These are phyloP conservation scores for Aspergillus fischeri DNA, from an alignment of 2,329 filamentous ascomycete species.

Conservation along the genomic window DNA sequence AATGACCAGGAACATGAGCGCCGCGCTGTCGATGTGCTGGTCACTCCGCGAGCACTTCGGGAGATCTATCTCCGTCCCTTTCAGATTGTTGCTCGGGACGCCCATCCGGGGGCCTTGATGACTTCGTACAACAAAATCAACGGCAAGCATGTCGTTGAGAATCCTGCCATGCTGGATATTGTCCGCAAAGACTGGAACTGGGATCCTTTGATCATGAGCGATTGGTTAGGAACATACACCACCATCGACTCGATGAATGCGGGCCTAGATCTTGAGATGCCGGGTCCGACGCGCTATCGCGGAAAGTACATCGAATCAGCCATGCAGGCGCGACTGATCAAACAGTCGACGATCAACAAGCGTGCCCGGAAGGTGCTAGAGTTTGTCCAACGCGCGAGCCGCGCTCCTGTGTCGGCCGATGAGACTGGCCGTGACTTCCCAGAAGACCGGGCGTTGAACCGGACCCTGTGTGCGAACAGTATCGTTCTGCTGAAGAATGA, in stretches of 20 bases:
- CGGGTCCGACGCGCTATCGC: constrained; percentile 15
- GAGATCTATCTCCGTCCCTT: constrained; percentile 59
- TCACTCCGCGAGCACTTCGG: constrained; percentile 47
- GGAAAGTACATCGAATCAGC: constrained; percentile 34
- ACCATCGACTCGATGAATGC: constrained; percentile 19
- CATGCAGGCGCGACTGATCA: constrained; percentile 25
- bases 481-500: constrained; percentile 21
- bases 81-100: constrained; percentile 51
- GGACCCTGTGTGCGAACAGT: constrained; percentile 10
- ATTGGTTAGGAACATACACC: constrained; percentile 25
- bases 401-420: constrained; percentile 7
- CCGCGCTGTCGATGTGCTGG: constrained; percentile 25
- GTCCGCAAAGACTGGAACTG: constrained; percentile 33
- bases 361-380: constrained; percentile 30
- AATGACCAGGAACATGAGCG: constrained; percentile 34
- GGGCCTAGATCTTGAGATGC: constrained; percentile 26
- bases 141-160: constrained; percentile 36
- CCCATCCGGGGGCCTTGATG: constrained; percentile 51
- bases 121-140: constrained; percentile 51
- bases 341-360: constrained; percentile 22
- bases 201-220: constrained; percentile 32
- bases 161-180: constrained; percentile 23
- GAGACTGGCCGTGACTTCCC: constrained; percentile 10
- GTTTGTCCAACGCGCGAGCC: constrained; percentile 24
- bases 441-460: constrained; percentile 16